Conservation (phyloP, 192 early-diverging fungal species). For the Coemansia sp. region DNA sequence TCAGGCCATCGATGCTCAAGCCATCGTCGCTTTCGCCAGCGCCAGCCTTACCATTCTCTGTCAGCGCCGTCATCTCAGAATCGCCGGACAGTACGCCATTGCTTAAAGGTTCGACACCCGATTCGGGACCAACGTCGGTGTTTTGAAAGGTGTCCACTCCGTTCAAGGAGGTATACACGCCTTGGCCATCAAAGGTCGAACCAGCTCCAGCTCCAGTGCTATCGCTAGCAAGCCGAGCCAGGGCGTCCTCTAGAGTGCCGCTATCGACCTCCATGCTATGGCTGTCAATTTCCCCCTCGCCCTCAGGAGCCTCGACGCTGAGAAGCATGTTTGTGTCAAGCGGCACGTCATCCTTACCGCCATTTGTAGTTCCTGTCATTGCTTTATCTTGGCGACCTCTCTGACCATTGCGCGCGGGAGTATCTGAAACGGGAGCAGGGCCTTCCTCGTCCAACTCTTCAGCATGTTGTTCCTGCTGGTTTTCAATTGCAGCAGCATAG, state of each 20-base stretch:
- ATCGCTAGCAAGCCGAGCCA: slow-evolving; percentile 41
- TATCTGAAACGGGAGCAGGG: background rate
- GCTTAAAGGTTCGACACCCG: background rate
- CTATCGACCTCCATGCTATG: slow-evolving; percentile 49
- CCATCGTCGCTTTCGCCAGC: slow-evolving; percentile 15
- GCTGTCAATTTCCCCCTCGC: slow-evolving; percentile 19
- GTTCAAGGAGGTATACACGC: background rate
- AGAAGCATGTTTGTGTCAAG: slow-evolving; percentile 23
- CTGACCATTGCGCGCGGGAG: background rate
- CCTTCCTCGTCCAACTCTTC: background rate
- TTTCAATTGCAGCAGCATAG: slow-evolving; percentile 1
- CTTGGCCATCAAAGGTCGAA: background rate
- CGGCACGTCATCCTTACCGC: background rate
- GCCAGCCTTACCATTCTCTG: background rate
- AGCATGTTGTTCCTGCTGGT: slow-evolving; percentile 1
- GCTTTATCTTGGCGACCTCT: background rate
- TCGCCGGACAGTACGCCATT: background rate
- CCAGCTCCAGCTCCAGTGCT: background rate
- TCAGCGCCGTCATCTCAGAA: background rate
- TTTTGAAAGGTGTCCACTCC: background rate
- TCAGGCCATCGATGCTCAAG: slow-evolving; percentile 1
- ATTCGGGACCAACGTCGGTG: background rate
- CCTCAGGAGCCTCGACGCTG: slow-evolving; percentile 12
- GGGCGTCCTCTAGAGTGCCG: slow-evolving; percentile 47
- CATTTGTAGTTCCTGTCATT: background rate